Base-by-base conservation (phyloP, 2,329 filamentous ascomycete genomes). In the Colletotrichum sojae region DNA sequence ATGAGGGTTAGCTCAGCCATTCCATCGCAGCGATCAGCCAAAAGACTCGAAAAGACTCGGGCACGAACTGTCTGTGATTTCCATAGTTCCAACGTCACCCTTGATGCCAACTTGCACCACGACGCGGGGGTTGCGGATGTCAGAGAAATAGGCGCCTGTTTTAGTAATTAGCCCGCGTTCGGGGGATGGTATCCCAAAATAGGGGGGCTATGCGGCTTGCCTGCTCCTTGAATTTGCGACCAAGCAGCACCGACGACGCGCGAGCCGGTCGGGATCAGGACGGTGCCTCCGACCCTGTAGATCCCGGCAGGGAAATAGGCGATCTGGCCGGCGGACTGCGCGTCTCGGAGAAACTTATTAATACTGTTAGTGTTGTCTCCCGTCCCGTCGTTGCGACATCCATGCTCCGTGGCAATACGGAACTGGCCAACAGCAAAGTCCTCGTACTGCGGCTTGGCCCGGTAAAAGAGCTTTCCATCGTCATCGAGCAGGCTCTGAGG, bases 231-330 rank as follows among this genome's bases (percentile, higher is more conserved):
- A 77, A 94, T 88, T 69, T 73, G 81, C 9, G 91, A 89, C 90
- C 91, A 94, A 71, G 91, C 86, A 73, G 92, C 89, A 69, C 92
- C 92, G 18, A 86, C 86, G 70, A 94, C 91, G 75, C 87, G 88
- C 76, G 91, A 88, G 63, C 89, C 86, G 73, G 86, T 87, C 0
- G 88, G 88, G 10, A 90, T 80, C 13, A 80, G 77, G 39, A 89
- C 73, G 1, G 76, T 78, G 6, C 57, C 20, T 0, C 39, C 55
- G 6, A 77, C 72, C 1, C 8, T 8, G 49, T 78, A 79, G 25
- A 77, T 69, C 3, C 76, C 76, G 1, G 73, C 75, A 0, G 75
- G 76, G 62, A 79, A 76, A 55, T 64, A 75, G 13, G 71, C 71
- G n/a, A 73, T 58, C 31, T 53, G 31, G 13, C 55, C 57, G 1